phyloP scores from a whole-genome alignment of 306 rosid genomes.

The Abrus precatorius region DNA sequence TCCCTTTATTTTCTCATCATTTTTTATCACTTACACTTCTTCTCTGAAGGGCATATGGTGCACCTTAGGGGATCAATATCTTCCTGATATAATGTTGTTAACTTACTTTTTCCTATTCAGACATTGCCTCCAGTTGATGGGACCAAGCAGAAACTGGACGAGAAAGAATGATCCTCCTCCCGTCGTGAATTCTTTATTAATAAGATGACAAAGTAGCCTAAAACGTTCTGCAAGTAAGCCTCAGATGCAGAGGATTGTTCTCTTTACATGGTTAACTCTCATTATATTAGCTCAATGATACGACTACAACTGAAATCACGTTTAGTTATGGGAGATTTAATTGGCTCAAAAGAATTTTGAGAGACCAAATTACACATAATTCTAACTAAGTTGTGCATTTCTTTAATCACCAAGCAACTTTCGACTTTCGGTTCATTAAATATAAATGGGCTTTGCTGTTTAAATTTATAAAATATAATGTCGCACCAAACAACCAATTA shows the following conservation, averaged over 20 bases:
- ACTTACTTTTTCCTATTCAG: slow-evolving; percentile 46
- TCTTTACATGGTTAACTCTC: slow-evolving; percentile 2
- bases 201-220: slow-evolving; percentile 18
- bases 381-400: too few species aligned
- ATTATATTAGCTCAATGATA: neutral
- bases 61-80: slow-evolving; percentile 19
- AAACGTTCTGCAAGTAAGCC: slow-evolving; percentile 4
- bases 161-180: slow-evolving; percentile 41
- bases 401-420: too few species aligned
- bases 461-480: slow-evolving; percentile 6
- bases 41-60: neutral
- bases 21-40: neutral
- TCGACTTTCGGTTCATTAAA: neutral
- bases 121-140: slow-evolving; percentile 53
- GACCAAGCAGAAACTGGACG: slow-evolving; percentile 48
- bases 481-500: slow-evolving; percentile 16
- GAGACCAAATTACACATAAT: too few species aligned
- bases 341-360: too few species aligned
- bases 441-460: slow-evolving; percentile 10
- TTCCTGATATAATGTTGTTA: slow-evolving; percentile 1
- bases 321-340: too few species aligned
- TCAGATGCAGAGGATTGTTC: slow-evolving; percentile 25
- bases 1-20: slow-evolving; percentile 30
- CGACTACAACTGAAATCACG: too few species aligned
- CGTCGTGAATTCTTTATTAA: slow-evolving; percentile 8